Evolutionary conservation across 176 grass and related monocot genomes (phyloP), one percentile per base, ranked within the genome.

Genomic region (Hyparrhenia diplandra): DNA sequence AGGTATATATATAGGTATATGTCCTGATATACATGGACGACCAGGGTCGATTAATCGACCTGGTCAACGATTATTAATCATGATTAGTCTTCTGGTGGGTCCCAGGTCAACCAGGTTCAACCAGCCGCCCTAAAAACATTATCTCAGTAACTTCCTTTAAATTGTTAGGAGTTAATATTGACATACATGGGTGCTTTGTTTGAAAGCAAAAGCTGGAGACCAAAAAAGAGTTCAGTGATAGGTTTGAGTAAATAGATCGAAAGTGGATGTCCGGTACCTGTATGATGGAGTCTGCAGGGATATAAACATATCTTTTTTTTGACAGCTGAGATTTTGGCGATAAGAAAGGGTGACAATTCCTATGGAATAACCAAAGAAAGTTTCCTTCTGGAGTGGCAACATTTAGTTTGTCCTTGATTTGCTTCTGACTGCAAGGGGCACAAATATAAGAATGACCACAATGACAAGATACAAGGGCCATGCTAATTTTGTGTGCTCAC

Each of bases 261-360:
- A n/a, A 67, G 49, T 78, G 41, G 17, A 73, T 81, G 82, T 8
- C 20, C 46, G 62, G 35, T 91, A 99, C 96, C 90, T 89, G 88
- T 76, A 93, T 69, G 29, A 95, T 89, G 51, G 84, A 91, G 61
- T 89, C 78, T 71, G 88, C 54, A 52, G 85, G 69, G 71, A 91
- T 75, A 69, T 93, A 91, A n/a, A 91, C 57, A 85, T 91, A 91
- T 93, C 84, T 93, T 82, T 82, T 93, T 68, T 59, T 77, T 0
- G 75, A 89, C 31, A 87, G 27, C 64, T 90, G 36, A 55, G 74
- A 81, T 60, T n/a, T n/a, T 85, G 87, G 86, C 84, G 6, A 99
- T 84, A 65, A 91, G 12, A 68, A 99, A 75, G 42, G 96, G 96
- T 83, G 89, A 85, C 34, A 95, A 55, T 88, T 93, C 31, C 54